phyloP scores from a whole-genome alignment of 2,329 filamentous ascomycete genomes.

The Ambrosiella beaveri region DNA sequence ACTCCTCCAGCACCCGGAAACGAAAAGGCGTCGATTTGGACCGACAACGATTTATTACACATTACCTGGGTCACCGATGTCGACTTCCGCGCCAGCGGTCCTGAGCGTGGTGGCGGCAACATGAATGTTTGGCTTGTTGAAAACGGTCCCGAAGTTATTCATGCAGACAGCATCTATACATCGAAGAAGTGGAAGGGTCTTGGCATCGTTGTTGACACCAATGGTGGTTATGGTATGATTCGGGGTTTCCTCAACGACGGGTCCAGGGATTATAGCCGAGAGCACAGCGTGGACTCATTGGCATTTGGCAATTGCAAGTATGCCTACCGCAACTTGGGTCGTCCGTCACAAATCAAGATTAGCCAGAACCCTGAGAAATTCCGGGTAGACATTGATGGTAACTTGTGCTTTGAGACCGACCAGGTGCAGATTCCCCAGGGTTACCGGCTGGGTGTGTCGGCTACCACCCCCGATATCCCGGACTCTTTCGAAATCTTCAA shows the following conservation, averaged over 20 bases:
- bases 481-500: conserved; percentile 93
- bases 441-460: conserved; percentile 75
- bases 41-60: conserved; percentile 42
- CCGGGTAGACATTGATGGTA: conserved; percentile 64
- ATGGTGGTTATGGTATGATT: conserved; percentile 62
- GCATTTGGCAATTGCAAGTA: conserved; percentile 90
- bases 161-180: conserved; percentile 66
- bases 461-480: conserved; percentile 74
- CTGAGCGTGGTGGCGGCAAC: conserved; percentile 73
- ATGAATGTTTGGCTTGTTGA: conserved; percentile 83
- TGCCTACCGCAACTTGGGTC: conserved; percentile 77
- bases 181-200: conserved; percentile 78
- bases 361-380: conserved; percentile 47
- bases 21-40: conserved; percentile 70
- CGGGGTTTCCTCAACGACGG: conserved; percentile 92
- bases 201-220: conserved; percentile 68
- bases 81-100: conserved; percentile 73
- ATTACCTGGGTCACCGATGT: conserved; percentile 68
- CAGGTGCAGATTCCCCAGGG: conserved; percentile 63
- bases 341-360: conserved; percentile 63
- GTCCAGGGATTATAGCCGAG: conserved; percentile 56
- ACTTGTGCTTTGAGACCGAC: conserved; percentile 65
- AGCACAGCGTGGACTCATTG: conserved; percentile 62
- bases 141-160: conserved; percentile 47
- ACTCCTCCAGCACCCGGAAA: conserved; percentile 80